A percentile compares a stretch with the other conserved stretches of the same genome.
phyloP scores from a whole-genome alignment of 192 early-diverging fungal species.

The Anaeromyces robustus region DNA sequence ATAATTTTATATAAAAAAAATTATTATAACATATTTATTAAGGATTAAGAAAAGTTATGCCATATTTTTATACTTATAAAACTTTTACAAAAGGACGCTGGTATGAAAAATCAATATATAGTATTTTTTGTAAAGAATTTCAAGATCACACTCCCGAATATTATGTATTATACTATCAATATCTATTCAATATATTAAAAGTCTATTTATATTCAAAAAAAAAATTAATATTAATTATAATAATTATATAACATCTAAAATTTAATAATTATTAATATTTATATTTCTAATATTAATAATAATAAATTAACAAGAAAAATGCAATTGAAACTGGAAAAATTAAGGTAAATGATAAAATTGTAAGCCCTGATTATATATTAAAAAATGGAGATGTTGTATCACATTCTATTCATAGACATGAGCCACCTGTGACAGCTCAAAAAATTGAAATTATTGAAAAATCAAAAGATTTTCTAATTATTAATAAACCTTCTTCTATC shows the following conservation, averaged over 20 bases:
- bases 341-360: slow-evolving; percentile 50
- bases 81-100: slow-evolving; percentile 84
- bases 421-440: slow-evolving; percentile 66
- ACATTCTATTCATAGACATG: slow-evolving; percentile 83
- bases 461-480: slow-evolving; percentile 51
- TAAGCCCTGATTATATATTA: slow-evolving; percentile 40
- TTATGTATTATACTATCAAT: too few species aligned
- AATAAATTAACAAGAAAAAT: slow-evolving; percentile 16
- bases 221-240: not conserved
- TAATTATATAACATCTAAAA: too few species aligned
- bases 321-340: slow-evolving; percentile 75
- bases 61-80: slow-evolving; percentile 68
- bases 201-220: slow-evolving; percentile 1
- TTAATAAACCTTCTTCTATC: slow-evolving; percentile 81
- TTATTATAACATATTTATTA: too few species aligned
- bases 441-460: slow-evolving; percentile 45
- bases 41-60: slow-evolving; percentile 66
- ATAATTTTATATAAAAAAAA: slow-evolving; percentile 6
- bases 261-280: too few species aligned
- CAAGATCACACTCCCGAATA: slow-evolving; percentile 62
- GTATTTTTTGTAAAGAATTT: slow-evolving; percentile 77
- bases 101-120: slow-evolving; percentile 55
- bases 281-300: slow-evolving; percentile 1
- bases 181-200: too few species aligned
- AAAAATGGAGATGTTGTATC: slow-evolving; percentile 63